Percentiles rank a stretch among this genome's conserved stretches.
Evolutionary conservation across 306 rosid species (phyloP).

Genomic region (Acacia melanoxylon): DNA sequence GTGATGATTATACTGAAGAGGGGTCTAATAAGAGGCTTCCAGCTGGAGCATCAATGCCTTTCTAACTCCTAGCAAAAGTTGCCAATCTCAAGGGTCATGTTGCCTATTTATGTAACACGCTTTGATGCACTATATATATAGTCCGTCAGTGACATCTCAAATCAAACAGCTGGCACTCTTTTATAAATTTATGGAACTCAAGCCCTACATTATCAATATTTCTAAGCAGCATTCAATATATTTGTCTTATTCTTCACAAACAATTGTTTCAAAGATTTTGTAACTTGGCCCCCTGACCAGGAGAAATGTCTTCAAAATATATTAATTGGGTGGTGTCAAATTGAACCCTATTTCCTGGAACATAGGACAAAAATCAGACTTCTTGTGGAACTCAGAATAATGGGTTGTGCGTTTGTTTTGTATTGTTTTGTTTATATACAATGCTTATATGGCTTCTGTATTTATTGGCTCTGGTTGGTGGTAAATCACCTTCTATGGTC

Average conservation of each 20-base stretch:
- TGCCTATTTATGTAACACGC: neutral
- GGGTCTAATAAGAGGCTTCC: neutral
- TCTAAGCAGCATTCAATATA: neutral
- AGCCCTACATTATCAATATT: neutral
- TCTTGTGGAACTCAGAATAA: neutral
- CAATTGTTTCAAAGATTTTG: neutral
- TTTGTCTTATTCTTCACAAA: neutral
- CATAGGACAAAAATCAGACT: neutral
- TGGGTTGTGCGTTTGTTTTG: neutral
- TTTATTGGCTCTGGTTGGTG: neutral
- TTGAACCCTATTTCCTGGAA: slow-evolving; percentile 3
- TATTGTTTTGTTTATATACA: no score
- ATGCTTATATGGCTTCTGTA: neutral
- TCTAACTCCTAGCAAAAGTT: neutral
- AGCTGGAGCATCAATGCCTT: neutral
- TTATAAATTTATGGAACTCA: neutral
- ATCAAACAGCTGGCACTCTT: neutral
- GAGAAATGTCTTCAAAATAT: neutral
- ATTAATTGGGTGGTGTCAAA: neutral
- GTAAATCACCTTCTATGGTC: neutral
- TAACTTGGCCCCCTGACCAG: neutral
- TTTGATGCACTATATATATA: neutral
- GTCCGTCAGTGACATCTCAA: neutral
- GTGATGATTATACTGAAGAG: neutral
- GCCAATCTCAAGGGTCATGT: neutral